Evolutionary conservation across 441 rosid genomes (phyloP), one percentile per base, ranked within the genome.

Genomic region (Capsella rubella): DNA sequence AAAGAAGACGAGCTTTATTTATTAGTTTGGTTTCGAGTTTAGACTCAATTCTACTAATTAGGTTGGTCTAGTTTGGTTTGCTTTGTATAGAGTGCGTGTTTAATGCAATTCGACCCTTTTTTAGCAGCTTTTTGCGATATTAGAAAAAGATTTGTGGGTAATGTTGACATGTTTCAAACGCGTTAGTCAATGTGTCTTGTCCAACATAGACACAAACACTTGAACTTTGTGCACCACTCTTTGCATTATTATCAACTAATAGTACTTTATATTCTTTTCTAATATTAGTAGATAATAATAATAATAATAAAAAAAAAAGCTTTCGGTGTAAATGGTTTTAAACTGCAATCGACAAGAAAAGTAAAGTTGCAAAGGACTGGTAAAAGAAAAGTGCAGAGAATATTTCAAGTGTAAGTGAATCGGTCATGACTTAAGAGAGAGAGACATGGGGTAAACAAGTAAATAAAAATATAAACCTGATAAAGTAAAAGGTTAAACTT

Each of bases 161-260:
- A 73, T 73, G 73, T 49, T 64, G 73, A 75, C 50, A 46, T 71
- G 64, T 66, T 71, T 77, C 21, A 52, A 72, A 66, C 57, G 69
- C 69, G 51, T 65, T 66, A 59, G 59, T 66, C 39, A 53, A 72
- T 60, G 73, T 60, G 73, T 77, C 76, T 58, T 77, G 76, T 77
- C 80, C 18, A 77, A 65, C 55, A 65, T 59, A 7, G 76, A 77
- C 81, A 60, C 49, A 61, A 51, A 67, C 65, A 54, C 74, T 78
- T 67, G 81, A 72, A 67, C 64, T 78, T 78, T 61, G 81, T 78
- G 81, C 77, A 67, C 66, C 70, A 78, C 77, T 66, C 69, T 52
- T 53, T 39, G 5, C 27, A 50, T 71, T 70, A 40, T 49, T 14
- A 28, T 37, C 63, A 16, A 13, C 29, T 15, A 21, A 34, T 47